Evolutionary conservation across 2,329 filamentous ascomycete genomes (phyloP).

Genomic region (Penicillium thymicola): DNA sequence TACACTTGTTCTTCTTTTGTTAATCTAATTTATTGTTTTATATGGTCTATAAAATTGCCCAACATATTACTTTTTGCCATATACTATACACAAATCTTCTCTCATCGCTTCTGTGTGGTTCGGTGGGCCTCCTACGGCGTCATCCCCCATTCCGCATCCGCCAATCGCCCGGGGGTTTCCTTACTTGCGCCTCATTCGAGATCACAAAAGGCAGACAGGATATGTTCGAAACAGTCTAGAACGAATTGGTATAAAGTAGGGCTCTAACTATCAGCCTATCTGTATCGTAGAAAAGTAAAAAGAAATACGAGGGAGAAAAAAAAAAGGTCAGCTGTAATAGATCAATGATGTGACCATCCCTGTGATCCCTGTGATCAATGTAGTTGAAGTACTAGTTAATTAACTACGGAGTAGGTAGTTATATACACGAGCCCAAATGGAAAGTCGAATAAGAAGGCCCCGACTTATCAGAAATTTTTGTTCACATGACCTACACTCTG

Average conservation of each 20-base stretch:
- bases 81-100: background rate
- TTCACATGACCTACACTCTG: constrained; percentile 13
- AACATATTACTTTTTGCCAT: background rate
- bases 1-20: background rate
- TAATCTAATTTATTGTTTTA: background rate
- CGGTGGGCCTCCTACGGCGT: constrained; percentile 38
- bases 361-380: constrained; percentile 10
- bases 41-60: background rate
- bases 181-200: constrained; percentile 18
- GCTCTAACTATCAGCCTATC: too few relatives aligned
- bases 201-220: constrained; percentile 11
- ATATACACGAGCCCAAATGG: background rate
- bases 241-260: background rate
- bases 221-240: constrained; percentile 7
- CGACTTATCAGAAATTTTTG: constrained; percentile 27
- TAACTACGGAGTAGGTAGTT: too few relatives aligned
- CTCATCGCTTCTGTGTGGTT: constrained; percentile 36
- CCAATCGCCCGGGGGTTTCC: constrained; percentile 30
- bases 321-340: background rate
- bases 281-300: background rate
- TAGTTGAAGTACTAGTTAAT: background rate
- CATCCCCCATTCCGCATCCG: constrained; percentile 36
- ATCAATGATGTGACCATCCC: constrained; percentile 1
- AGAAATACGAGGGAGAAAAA: too few relatives aligned
- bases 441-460: constrained; percentile 22